Conservation (phyloP, 1,284 basidiomycete species). For the Ganoderma resinaceum region DNA sequence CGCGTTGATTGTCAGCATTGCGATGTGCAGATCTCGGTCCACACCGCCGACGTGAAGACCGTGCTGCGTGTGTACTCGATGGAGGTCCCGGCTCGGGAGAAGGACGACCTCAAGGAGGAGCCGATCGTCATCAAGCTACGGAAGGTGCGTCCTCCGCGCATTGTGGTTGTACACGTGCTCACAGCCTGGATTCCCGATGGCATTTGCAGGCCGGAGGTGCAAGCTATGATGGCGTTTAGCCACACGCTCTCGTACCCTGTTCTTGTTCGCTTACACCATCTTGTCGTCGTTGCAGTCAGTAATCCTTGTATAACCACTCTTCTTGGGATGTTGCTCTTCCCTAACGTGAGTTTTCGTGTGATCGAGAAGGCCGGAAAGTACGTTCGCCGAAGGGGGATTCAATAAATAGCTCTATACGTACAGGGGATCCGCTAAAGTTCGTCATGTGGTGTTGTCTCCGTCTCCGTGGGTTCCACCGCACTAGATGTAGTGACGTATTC, state of each 20-base stretch:
- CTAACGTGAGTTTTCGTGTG: neutral
- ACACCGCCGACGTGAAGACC: constrained; percentile 84
- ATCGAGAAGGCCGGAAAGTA: neutral
- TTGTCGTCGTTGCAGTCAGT: constrained; percentile 23
- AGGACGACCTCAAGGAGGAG: constrained; percentile 85
- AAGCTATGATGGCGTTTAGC: constrained; percentile 80
- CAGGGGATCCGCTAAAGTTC: constrained; percentile 18
- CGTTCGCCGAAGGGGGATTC: neutral
- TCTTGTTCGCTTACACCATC: constrained; percentile 4
- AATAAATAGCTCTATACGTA: constrained; percentile 6
- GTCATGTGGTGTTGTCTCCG: constrained; percentile 9
- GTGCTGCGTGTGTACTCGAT: constrained; percentile 83
- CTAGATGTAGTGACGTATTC: constrained; percentile 6
- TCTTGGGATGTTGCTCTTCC: constrained; percentile 10
- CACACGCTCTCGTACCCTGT: neutral
- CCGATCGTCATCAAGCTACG: constrained; percentile 74
- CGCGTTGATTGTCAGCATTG: neutral
- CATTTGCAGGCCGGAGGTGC: constrained; percentile 74
- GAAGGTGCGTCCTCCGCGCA: constrained; percentile 58
- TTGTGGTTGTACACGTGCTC: neutral
- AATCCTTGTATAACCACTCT: constrained; percentile 27
- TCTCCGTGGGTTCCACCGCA: neutral
- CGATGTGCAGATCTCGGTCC: constrained; percentile 79
- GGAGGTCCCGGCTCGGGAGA: constrained; percentile 83
- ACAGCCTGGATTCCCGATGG: neutral